phyloP scores from a whole-genome alignment of 257 asterid species.

The Solanum verrucosum region DNA sequence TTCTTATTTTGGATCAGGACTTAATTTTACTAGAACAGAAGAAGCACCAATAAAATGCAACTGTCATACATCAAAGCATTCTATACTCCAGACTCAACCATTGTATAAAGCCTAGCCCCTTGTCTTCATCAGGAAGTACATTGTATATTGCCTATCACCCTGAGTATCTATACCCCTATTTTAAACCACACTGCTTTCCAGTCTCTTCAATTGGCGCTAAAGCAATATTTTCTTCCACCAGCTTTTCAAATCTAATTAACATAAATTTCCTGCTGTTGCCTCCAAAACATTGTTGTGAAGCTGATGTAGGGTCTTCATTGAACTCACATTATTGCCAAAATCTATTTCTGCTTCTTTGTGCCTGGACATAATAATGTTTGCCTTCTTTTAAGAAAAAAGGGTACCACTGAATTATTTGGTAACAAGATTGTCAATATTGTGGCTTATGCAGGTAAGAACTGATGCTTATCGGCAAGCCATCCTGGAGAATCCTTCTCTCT shows the following conservation, averaged over 20 bases:
- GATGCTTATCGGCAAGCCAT: slow-evolving; percentile 83
- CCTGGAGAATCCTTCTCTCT: slow-evolving; percentile 73
- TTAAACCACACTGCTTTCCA: not conserved
- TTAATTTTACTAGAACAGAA: not conserved
- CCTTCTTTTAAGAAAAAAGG: not conserved
- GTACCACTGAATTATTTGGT: not conserved
- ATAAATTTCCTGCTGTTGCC: not conserved
- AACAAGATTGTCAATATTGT: not conserved
- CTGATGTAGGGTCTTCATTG: not conserved
- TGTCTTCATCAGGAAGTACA: not conserved
- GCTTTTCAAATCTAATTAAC: not conserved
- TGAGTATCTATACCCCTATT: not conserved
- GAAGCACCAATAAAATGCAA: not conserved
- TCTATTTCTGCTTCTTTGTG: not conserved
- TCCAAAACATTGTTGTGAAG: not conserved
- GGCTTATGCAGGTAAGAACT: slow-evolving; percentile 63
- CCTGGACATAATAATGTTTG: not conserved
- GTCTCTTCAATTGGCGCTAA: not conserved
- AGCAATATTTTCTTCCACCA: not conserved
- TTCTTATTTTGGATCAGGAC: not conserved
- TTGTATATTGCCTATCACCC: not conserved
- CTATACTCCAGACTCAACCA: not conserved
- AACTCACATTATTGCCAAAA: not conserved
- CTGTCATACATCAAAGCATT: not conserved
- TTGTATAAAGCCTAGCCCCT: not conserved